Evolutionary conservation across 352 stramenopile species (phyloP).

Genomic region (Phytophthora ramorum): DNA sequence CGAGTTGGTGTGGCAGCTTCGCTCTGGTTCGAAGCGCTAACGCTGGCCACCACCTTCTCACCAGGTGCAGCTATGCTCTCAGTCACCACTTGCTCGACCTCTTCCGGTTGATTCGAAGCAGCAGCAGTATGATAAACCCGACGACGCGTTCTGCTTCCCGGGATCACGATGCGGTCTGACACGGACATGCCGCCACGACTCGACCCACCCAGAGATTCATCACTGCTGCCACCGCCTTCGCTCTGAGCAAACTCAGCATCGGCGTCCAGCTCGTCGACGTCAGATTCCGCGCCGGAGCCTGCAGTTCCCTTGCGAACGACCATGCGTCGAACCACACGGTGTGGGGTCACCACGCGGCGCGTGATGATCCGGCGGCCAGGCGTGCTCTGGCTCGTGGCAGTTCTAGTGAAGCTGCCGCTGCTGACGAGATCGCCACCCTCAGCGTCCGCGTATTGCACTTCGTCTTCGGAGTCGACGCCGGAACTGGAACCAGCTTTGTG

Average conservation of each 20-base stretch:
- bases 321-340: conserved; percentile 34
- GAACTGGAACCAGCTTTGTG: conserved; percentile 24
- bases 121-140: conserved; percentile 12
- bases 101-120: conserved; percentile 6
- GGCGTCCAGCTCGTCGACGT: conserved; percentile 19
- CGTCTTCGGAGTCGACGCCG: conserved; percentile 25
- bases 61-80: background rate
- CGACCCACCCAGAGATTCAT: conserved; percentile 22
- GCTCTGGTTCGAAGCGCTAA: conserved; percentile 1
- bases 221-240: conserved; percentile 26
- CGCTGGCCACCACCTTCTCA: conserved; percentile 6
- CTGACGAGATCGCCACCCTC: conserved; percentile 2
- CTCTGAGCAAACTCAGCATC: conserved; percentile 24
- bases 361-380: conserved; percentile 26
- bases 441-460: conserved; percentile 15
- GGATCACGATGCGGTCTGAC: conserved; percentile 18
- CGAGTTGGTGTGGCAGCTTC: conserved; percentile 1
- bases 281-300: conserved; percentile 8
- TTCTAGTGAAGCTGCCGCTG: conserved; percentile 15
- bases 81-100: background rate
- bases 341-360: conserved; percentile 36
- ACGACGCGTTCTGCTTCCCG: conserved; percentile 7
- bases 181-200: conserved; percentile 6
- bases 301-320: conserved; percentile 22
- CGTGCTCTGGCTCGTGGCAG: conserved; percentile 11